phyloP scores from a whole-genome alignment of 1,284 basidiomycete genomes.

The Trametes versicolor region DNA sequence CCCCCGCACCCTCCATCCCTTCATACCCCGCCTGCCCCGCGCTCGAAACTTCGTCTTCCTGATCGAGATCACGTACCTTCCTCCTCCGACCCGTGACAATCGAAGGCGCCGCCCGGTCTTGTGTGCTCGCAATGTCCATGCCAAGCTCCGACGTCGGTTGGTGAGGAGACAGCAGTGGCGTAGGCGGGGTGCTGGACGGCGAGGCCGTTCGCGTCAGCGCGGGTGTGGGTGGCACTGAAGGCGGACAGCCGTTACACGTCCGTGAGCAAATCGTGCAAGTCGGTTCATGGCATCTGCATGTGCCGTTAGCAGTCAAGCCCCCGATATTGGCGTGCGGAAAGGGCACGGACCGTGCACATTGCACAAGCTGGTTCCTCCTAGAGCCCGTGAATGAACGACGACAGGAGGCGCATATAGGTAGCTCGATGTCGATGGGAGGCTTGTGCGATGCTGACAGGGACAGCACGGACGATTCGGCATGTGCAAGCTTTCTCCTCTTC shows the following conservation, averaged over 20 bases:
- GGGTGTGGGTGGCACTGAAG: conserved; percentile 41
- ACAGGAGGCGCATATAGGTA: conserved; percentile 34
- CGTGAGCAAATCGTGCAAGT: conserved; percentile 47
- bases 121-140: conserved; percentile 21
- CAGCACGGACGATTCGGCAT: not conserved
- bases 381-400: conserved; percentile 29
- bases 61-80: conserved; percentile 31
- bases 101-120: conserved; percentile 6
- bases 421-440: not conserved
- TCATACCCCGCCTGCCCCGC: conserved; percentile 19
- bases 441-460: not conserved
- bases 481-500: conserved; percentile 26
- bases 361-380: conserved; percentile 24
- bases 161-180: conserved; percentile 34
- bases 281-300: conserved; percentile 41
- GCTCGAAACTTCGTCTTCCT: conserved; percentile 30
- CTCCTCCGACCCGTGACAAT: conserved; percentile 24
- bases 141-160: conserved; percentile 31
- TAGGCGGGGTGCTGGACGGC: conserved; percentile 24
- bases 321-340: not conserved
- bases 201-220: conserved; percentile 39
- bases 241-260: conserved; percentile 42
- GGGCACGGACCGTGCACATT: conserved; percentile 35
- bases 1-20: conserved; percentile 11
- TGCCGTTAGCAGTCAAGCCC: not conserved